Base-by-base conservation (phyloP, 2,329 filamentous ascomycete genomes). In the Lasiodiplodia gonubiensis region DNA sequence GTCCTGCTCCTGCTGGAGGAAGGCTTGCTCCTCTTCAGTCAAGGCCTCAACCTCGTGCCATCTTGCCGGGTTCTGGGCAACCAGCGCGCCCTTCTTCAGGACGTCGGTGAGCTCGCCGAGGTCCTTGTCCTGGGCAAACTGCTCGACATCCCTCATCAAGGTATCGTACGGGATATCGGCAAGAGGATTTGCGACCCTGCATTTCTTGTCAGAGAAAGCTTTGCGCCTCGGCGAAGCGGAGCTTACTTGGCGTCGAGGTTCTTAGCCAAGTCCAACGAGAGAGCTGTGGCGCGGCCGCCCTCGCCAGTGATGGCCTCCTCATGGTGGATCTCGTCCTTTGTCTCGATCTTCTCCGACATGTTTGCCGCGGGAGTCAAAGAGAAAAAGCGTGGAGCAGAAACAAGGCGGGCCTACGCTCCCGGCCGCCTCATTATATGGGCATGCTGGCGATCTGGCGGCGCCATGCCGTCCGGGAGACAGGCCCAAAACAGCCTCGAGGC, bases 71-170 rank as follows among this genome's bases (percentile, higher is more conserved):
- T 90, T 88, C 75, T 92, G 90, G 2, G 92, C 92, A 25, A 93
- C 85, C 14, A 94, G 82, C 3, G 91, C 92, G 39, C 90, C 92
- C 72, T 89, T 90, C 64, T 86, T 83, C 64, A 93, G 83, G 18
- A 90, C 74, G 3, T 81, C 79, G 3, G 87, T 79, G 70, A 90
- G 84, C 64, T 90, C 86, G 1, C 80, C 77, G 25, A 93, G 81
- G 25, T 83, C 83, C 71, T 90, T 86, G 48, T 84, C 79, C 14
- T 81, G 79, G 42, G 88, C 89, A 73, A 91, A 92, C n/a, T 81
- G 80, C 64, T 88, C 83, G 37, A 89, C 89, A 65, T 88, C 80
- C 48, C 75, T 74, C 66, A 88, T 77, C 11, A 89, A 82, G 70
- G 79, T 75, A 55, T 78, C 81, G 69, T 75, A 81, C 6, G 86